Conservation (phyloP, 139 green algal species). For the Limnomonas spitsbergensis region DNA sequence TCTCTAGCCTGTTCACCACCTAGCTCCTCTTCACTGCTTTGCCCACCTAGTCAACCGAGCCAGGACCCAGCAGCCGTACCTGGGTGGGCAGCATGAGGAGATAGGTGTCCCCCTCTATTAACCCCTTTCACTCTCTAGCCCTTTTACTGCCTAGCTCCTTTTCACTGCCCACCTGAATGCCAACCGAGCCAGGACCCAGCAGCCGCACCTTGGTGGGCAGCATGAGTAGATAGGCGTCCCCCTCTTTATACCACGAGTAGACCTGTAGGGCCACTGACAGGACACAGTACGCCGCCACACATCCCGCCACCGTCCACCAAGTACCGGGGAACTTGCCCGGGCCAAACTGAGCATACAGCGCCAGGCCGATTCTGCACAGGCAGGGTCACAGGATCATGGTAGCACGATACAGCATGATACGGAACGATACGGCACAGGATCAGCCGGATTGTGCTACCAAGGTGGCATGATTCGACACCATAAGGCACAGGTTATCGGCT, state of each 20-base stretch:
- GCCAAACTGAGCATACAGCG: constrained; percentile 73
- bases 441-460: neutral
- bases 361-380: constrained; percentile 54
- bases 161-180: neutral
- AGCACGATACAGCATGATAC: neutral
- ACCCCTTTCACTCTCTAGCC: neutral
- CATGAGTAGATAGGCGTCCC: constrained; percentile 61
- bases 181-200: neutral
- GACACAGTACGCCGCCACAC: constrained; percentile 58
- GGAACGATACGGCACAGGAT: neutral
- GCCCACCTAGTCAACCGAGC: neutral
- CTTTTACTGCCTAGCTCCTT: too few species aligned
- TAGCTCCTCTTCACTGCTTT: neutral
- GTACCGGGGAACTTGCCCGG: constrained; percentile 64
- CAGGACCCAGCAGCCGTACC: neutral
- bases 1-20: too few species aligned
- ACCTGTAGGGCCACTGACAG: constrained; percentile 54
- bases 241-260: constrained; percentile 51
- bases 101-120: too few species aligned
- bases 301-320: constrained; percentile 55
- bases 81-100: too few species aligned
- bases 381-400: neutral
- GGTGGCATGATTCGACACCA: neutral
- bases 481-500: neutral
- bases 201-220: constrained; percentile 13